phyloP scores from a whole-genome alignment of 768 basidiomycete species.

The Termitomyces sp. region DNA sequence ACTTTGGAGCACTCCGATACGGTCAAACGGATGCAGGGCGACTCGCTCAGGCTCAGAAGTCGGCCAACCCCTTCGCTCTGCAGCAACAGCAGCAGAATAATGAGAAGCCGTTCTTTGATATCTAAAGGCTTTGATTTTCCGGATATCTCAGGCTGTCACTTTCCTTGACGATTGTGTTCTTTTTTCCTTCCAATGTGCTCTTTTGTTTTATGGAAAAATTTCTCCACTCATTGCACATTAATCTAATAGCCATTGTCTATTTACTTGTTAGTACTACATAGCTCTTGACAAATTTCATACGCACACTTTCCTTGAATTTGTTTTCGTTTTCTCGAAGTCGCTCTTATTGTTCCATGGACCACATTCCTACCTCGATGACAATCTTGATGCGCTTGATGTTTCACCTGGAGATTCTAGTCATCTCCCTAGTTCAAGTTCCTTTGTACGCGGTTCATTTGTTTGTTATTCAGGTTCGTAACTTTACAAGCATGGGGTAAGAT shows the following conservation, averaged over 20 bases:
- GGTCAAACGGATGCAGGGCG: constrained; percentile 56
- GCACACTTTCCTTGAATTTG: background rate
- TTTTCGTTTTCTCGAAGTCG: background rate
- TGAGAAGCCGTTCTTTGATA: constrained; percentile 81
- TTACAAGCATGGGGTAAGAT: no score
- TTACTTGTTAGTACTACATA: background rate
- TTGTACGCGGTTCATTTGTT: no score
- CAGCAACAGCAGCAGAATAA: constrained; percentile 48
- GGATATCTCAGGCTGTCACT: background rate
- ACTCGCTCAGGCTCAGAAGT: constrained; percentile 41
- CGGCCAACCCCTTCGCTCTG: constrained; percentile 68
- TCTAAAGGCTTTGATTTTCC: constrained; percentile 31
- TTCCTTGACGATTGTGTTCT: background rate
- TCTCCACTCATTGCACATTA: background rate
- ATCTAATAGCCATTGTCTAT: background rate
- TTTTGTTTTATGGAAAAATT: background rate
- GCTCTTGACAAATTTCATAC: background rate
- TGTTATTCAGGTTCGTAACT: no score
- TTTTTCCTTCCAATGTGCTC: background rate
- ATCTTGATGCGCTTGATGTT: no score
- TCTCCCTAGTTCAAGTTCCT: no score
- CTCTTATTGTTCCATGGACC: background rate
- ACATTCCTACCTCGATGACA: no score
- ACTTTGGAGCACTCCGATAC: constrained; percentile 73
- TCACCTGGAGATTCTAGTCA: no score